A percentile compares a stretch with the other conserved stretches of the same genome.
Evolutionary conservation across 306 rosid genomes (phyloP).

Genomic region (Dryas octopetala): DNA sequence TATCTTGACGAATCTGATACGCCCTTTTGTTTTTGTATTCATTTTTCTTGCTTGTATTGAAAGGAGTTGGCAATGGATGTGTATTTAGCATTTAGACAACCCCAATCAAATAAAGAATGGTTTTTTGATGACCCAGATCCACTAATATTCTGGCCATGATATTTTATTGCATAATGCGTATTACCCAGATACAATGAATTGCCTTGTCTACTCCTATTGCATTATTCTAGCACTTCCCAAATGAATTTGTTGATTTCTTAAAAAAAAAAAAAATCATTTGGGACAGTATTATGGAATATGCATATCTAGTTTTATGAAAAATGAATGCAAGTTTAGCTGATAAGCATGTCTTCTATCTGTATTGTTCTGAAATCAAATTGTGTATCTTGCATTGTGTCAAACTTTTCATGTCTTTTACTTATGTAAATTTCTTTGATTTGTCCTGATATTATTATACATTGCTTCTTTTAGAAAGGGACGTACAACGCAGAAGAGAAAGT

Average conservation of each 20-base stretch:
- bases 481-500: slow-evolving; percentile 56
- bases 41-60: not conserved
- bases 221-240: not conserved
- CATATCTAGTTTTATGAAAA: not conserved
- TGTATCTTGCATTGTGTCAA: not conserved
- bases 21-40: not conserved
- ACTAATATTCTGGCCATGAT: not conserved
- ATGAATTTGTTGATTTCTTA: not conserved
- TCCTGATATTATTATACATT: not conserved
- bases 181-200: not conserved
- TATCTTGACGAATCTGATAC: not conserved
- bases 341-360: not conserved
- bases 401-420: not conserved
- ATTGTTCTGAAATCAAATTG: not conserved
- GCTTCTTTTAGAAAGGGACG: slow-evolving; percentile 64
- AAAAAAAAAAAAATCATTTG: not conserved
- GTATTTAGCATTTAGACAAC: slow-evolving; percentile 7
- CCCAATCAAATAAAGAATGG: slow-evolving; percentile 4
- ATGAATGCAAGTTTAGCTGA: not conserved
- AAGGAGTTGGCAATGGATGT: not conserved
- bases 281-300: not conserved
- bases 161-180: not conserved
- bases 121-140: not conserved
- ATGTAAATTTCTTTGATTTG: slow-evolving; percentile 14
- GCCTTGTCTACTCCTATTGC: no score